Evolutionary conservation across 805 yeast genomes (phyloP).

Genomic region (Yarrowia bubula): DNA sequence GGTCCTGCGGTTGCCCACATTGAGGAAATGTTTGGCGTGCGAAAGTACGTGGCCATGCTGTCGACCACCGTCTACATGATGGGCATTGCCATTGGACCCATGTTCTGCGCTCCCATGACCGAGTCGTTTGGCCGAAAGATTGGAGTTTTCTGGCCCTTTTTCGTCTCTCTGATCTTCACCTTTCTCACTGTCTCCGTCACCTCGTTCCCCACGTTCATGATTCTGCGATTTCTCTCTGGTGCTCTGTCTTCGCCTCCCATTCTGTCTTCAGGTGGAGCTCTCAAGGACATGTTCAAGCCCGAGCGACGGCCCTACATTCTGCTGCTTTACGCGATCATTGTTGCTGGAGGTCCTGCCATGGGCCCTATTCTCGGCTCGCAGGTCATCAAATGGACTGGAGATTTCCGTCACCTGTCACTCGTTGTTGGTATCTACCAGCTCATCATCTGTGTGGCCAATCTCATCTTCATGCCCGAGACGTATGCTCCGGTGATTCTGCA

Average conservation of each 20-base stretch:
- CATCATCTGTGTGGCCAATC: neutral
- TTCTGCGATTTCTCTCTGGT: constrained; percentile 28
- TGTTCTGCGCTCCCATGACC: constrained; percentile 30
- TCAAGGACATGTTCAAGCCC: constrained; percentile 30
- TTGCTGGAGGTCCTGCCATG: constrained; percentile 30
- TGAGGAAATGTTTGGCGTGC: constrained; percentile 3
- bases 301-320: constrained; percentile 27
- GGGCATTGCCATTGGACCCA: constrained; percentile 36
- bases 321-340: constrained; percentile 29
- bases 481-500: constrained; percentile 27
- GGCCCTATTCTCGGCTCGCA: constrained; percentile 30
- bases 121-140: constrained; percentile 28
- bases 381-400: constrained; percentile 10
- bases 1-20: neutral
- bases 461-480: constrained; percentile 26
- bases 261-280: constrained; percentile 29
- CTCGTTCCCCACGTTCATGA: constrained; percentile 22
- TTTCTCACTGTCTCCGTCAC: constrained; percentile 12
- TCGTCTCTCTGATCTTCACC: constrained; percentile 30
- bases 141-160: constrained; percentile 36
- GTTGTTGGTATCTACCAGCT: constrained; percentile 24
- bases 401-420: constrained; percentile 25
- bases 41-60: constrained; percentile 19
- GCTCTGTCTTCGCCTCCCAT: constrained; percentile 30
- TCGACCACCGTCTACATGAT: constrained; percentile 37